phyloP scores from a whole-genome alignment of 1,139 yeast genomes.

The Arxiozyma slooffiae region DNA sequence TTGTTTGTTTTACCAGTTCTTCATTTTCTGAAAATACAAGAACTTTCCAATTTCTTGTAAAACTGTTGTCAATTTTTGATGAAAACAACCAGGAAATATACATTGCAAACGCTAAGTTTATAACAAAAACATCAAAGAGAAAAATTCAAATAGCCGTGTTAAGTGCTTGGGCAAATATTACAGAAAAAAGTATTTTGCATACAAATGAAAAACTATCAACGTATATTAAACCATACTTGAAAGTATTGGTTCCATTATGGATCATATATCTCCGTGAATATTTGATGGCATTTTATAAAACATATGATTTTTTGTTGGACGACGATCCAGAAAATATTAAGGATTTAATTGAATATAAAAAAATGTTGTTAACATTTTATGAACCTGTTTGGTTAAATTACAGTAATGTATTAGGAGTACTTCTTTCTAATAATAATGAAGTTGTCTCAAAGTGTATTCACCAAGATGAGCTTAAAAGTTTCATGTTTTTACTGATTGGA shows the following conservation, averaged over 20 bases:
- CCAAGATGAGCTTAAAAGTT: constrained; percentile 53
- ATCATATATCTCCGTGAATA: constrained; percentile 63
- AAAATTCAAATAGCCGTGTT: constrained; percentile 62
- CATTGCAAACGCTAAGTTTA: constrained; percentile 35
- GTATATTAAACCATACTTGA: constrained; percentile 51
- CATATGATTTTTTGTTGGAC: constrained; percentile 27
- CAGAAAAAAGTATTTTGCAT: constrained; percentile 38
- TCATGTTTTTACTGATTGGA: constrained; percentile 73
- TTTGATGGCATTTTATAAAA: constrained; percentile 45
- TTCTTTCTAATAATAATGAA: constrained; percentile 44
- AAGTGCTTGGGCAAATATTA: constrained; percentile 82
- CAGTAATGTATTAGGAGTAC: constrained; percentile 64
- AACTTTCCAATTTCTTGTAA: constrained; percentile 56
- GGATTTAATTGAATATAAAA: constrained; percentile 11
- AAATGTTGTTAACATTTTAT: constrained; percentile 44
- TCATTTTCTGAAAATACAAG: constrained; percentile 44
- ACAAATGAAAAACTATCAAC: constrained; percentile 32
- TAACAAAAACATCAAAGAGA: constrained; percentile 43
- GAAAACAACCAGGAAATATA: constrained; percentile 20
- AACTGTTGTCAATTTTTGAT: constrained; percentile 50
- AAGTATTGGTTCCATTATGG: constrained; percentile 68
- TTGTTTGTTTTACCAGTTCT: constrained; percentile 50
- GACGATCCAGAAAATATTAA: constrained; percentile 17
- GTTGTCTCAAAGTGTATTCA: constrained; percentile 35
- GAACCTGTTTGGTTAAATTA: constrained; percentile 70